Base-by-base conservation (phyloP, 2,329 filamentous ascomycete genomes). In the Fusarium sp. region DNA sequence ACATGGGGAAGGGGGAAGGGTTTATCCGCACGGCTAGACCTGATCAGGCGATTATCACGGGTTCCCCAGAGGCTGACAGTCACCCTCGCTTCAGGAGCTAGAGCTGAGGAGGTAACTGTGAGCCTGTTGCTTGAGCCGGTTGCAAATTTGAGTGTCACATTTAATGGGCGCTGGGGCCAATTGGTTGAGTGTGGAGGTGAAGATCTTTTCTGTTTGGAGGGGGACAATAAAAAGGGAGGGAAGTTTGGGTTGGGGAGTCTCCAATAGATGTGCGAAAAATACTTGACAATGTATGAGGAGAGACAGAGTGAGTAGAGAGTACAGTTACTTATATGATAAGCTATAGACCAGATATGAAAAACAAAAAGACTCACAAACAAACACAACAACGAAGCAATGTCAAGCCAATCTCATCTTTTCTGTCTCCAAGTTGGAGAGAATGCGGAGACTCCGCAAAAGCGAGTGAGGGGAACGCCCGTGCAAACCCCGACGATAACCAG, bases 401-500 rank as follows among this genome's bases (percentile, higher is more conserved):
- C 14, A 42, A 27, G n/a, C 10, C n/a, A 18, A 31, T 45, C 56
- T 35, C 45, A 0, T 25, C 33, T 33, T 39, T 40, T 33, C 25
- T 47, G 17, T 52, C 52, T 49, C 55, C 23, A 51, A 35, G 46
- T 68, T 69, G 65, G 65, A 69, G 60, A 61, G 45, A 50, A 62
- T 69, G 65, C 65, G 66, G 66, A 68, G 66, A 37, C 66, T 68
- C 65, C 66, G 66, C 66, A 68, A 5, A 11, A 13, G 25, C 11
- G 3, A 29, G 39, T 63, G 60, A 63, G 47, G 51, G 49, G 42
- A 39, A 46, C 13, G 58, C 18, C 64, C 50, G 36, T 48, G 58
- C 53, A 43, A 58, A 45, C 45, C 53, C 46, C 45, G 27, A 15
- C 9, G 21, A 18, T 21, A 40, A 29, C 18, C 10, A n/a, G 18